Evolutionary conservation across 306 rosid species (phyloP).

Genomic region (Trifolium pratense): DNA sequence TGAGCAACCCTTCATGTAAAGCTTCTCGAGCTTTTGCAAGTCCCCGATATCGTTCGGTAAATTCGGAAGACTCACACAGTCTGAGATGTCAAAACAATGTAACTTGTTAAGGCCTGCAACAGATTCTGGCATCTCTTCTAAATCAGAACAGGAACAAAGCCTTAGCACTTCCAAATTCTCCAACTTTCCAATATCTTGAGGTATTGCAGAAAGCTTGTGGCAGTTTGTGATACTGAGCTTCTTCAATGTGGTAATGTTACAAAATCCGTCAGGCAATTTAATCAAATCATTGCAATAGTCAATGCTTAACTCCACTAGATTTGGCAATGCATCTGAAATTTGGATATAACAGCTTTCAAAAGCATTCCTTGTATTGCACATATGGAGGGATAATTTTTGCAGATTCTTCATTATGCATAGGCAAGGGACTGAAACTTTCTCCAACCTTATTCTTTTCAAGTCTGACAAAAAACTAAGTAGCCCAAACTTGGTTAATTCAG

Average conservation of each 20-base stretch:
- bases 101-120: constrained; percentile 40
- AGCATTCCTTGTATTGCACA: constrained; percentile 50
- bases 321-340: constrained; percentile 49
- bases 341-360: constrained; percentile 28
- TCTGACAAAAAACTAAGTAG: constrained; percentile 43
- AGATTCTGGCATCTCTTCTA: constrained; percentile 38
- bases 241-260: constrained; percentile 41
- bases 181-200: constrained; percentile 44
- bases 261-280: constrained; percentile 43
- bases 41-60: constrained; percentile 50
- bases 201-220: constrained; percentile 43
- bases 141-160: constrained; percentile 48
- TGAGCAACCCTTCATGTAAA: constrained; percentile 52
- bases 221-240: constrained; percentile 58
- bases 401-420: constrained; percentile 42
- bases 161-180: constrained; percentile 51
- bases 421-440: constrained; percentile 52
- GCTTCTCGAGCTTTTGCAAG: constrained; percentile 45
- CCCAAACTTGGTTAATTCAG: constrained; percentile 49
- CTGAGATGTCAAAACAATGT: constrained; percentile 47
- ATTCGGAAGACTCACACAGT: constrained; percentile 42
- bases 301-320: constrained; percentile 52
- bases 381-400: constrained; percentile 49
- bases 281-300: constrained; percentile 54
- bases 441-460: constrained; percentile 63